Evolutionary conservation across 257 asterid genomes (phyloP), one percentile per base, ranked within the genome.

Genomic region (Hygrophila difformis): DNA sequence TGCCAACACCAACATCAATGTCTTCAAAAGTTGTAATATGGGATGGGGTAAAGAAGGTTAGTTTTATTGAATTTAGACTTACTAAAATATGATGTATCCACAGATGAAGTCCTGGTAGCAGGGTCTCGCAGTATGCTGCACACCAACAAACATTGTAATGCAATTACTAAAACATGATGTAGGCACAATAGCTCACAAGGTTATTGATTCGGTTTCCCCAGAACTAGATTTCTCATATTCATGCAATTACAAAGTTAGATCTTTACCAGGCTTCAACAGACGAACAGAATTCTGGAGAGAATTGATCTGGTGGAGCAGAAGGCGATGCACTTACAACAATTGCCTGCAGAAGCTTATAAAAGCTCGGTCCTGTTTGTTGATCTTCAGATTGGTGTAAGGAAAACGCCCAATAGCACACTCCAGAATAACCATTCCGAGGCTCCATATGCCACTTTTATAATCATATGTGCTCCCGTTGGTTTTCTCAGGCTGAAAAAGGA

Each of bases 371-470:
- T 38, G 48, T 67, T 71, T 78, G 93, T 67, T 80, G 92, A 59
- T 91, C 94, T 64, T 89, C 96, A 28, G 93, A 76, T 55, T 82
- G 46, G 84, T 68, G 69, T 91, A 91, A 68, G 99, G 99, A 78
- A 91, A 91, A 41, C 79, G 87, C n/a, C 97, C 99, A 0, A 83
- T 86, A 15, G 99, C 95, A 72, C 95, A 86, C 79, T 91, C 99
- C 38, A 91, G 94, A 66, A 83, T 76, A 56, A 91, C 99, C 95
- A 91, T 70, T 23, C 81, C 81, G 41, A 73, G 57, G 41, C 81
- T 73, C 81, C 81, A 73, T 12, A 73, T 69, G 29, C 69, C 81
- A 41, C 81, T 73, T 58, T 69, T 73, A 23, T 65, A 64, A 68
- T 76, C 97, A 71, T 91, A 86, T 43, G 78, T 70, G 81, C 84